phyloP scores from a whole-genome alignment of 768 basidiomycete genomes.

The Mycena pura region DNA sequence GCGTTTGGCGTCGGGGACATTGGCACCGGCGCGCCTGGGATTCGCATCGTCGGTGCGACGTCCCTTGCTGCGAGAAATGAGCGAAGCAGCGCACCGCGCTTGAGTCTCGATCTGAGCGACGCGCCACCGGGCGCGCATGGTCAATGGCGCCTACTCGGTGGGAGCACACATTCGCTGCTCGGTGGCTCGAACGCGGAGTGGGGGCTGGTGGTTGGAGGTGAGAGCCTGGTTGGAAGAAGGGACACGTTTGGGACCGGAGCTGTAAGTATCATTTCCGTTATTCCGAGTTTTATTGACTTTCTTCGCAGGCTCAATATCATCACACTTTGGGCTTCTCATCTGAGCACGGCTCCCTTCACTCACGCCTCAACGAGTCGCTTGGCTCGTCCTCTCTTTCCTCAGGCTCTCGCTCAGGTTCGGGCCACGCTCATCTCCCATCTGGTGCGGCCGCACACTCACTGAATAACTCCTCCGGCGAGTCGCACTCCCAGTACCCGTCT shows the following conservation, averaged over 20 bases:
- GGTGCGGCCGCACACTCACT: neutral
- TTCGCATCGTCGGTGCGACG: constrained; percentile 10
- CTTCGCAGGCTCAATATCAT: constrained; percentile 16
- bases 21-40: constrained; percentile 9
- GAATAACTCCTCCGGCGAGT: neutral
- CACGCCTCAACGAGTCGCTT: constrained; percentile 8
- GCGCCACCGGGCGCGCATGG: constrained; percentile 27
- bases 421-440: neutral
- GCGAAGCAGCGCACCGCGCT: constrained; percentile 12
- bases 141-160: constrained; percentile 18
- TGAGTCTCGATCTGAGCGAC: constrained; percentile 23
- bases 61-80: neutral
- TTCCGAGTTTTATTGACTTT: neutral
- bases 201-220: neutral
- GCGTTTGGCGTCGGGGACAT: neutral
- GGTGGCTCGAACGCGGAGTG: neutral
- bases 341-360: constrained; percentile 27
- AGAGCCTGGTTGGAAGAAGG: neutral
- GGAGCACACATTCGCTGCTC: constrained; percentile 11
- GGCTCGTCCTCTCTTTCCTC: constrained; percentile 17
- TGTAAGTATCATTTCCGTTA: neutral
- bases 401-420: constrained; percentile 2
- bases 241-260: constrained; percentile 16
- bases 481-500: constrained; percentile 21
- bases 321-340: constrained; percentile 1